phyloP scores from a whole-genome alignment of 2,329 filamentous ascomycete species.

The Nannizzia gypsea region DNA sequence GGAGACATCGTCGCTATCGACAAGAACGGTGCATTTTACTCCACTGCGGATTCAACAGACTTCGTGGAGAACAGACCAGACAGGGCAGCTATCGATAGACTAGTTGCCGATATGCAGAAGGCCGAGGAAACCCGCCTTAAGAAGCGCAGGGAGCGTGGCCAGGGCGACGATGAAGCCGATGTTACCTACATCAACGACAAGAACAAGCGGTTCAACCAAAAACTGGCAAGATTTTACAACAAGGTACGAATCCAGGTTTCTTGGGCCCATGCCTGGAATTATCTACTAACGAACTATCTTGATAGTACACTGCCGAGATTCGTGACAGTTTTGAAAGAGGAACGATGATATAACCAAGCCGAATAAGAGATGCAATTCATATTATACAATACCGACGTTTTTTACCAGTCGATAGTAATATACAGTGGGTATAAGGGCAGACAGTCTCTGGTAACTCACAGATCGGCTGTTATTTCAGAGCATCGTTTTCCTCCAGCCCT shows the following conservation, averaged over 20 bases:
- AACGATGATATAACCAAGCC: constrained; percentile 64
- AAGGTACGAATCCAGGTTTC: constrained; percentile 42
- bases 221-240: constrained; percentile 90
- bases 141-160: constrained; percentile 70
- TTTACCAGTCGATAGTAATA: constrained; percentile 6
- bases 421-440: constrained; percentile 5
- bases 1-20: constrained; percentile 92
- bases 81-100: constrained; percentile 72
- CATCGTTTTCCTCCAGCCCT: constrained; percentile 85
- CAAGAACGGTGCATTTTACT: constrained; percentile 80
- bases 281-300: constrained; percentile 4
- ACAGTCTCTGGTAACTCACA: not conserved
- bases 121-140: constrained; percentile 78
- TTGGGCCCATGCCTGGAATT: not conserved
- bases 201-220: constrained; percentile 99
- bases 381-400: constrained; percentile 8
- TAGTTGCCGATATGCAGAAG: constrained; percentile 76
- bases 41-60: constrained; percentile 67
- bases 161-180: constrained; percentile 74
- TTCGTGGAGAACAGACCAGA: constrained; percentile 79
- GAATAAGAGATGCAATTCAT: constrained; percentile 5
- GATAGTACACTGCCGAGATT: constrained; percentile 81
- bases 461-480: constrained; percentile 39
- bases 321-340: constrained; percentile 94
- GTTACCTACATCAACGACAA: constrained; percentile 99